These are phyloP conservation scores for Striga hermonthica DNA, from an alignment of 305 asterid genomes.

Conservation along the genomic window DNA sequence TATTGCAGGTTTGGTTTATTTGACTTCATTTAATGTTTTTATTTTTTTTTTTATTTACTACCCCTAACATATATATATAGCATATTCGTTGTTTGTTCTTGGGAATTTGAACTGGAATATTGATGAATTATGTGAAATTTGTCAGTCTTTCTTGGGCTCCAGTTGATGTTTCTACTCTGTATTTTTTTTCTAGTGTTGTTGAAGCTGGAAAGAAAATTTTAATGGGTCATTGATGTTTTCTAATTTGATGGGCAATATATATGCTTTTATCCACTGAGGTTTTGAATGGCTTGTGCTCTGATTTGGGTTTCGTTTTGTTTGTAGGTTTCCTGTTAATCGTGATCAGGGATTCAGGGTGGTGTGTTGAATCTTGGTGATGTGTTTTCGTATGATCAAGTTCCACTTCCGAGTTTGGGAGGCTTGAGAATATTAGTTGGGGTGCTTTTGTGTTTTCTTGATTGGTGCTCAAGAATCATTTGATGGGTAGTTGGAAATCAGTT, in stretches of 20 bases:
- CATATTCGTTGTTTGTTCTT: no score
- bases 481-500: slow-evolving; percentile 16
- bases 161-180: slow-evolving; percentile 7
- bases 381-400: slow-evolving; percentile 4
- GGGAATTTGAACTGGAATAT: slow-evolving; percentile 11
- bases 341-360: not conserved
- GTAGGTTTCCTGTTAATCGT: slow-evolving; percentile 29
- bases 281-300: slow-evolving; percentile 25
- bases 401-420: slow-evolving; percentile 18
- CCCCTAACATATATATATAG: no score
- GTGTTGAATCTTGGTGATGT: slow-evolving; percentile 25
- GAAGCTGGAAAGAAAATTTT: slow-evolving; percentile 21
- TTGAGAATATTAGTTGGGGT: no score
- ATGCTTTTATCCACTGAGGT: not conserved
- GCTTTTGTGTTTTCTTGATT: not conserved
- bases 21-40: slow-evolving; percentile 48
- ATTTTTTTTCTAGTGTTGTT: slow-evolving; percentile 14
- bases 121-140: slow-evolving; percentile 9
- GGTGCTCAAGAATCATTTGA: not conserved
- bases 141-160: slow-evolving; percentile 26
- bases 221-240: slow-evolving; percentile 1
- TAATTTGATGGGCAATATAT: slow-evolving; percentile 6
- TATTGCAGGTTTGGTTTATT: slow-evolving; percentile 39
- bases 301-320: slow-evolving; percentile 29
- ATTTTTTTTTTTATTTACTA: slow-evolving; percentile 12